Evolutionary conservation across 345 rosid species (phyloP).

Genomic region (Pistacia atlantica): DNA sequence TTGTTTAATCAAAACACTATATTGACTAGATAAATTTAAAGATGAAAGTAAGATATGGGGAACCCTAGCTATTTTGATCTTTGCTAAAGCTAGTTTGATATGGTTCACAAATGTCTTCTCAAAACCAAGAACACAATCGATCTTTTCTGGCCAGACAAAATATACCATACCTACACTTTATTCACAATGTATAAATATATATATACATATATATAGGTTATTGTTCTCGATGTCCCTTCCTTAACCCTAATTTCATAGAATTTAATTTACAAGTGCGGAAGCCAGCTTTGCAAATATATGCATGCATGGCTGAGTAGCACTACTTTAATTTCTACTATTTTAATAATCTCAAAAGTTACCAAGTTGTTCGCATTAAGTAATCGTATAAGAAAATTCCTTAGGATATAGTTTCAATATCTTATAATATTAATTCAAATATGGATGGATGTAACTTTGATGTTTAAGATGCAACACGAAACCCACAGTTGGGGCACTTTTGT

Average conservation of each 20-base stretch:
- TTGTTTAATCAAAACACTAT: slow-evolving; percentile 24
- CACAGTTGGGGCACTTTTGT: too few relatives aligned
- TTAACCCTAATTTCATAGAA: neutral
- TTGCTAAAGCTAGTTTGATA: slow-evolving; percentile 10
- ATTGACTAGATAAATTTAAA: slow-evolving; percentile 24
- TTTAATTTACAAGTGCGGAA: neutral
- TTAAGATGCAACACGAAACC: too few relatives aligned
- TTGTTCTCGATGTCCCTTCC: slow-evolving; percentile 2
- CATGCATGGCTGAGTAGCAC: neutral
- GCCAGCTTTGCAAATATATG: slow-evolving; percentile 12
- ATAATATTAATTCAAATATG: too few relatives aligned
- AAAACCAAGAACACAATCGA: neutral
- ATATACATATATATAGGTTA: neutral
- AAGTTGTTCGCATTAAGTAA: neutral
- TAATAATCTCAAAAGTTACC: neutral
- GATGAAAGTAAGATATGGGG: slow-evolving; percentile 13
- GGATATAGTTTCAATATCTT: too few relatives aligned
- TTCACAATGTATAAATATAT: slow-evolving; percentile 14
- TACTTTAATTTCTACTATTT: neutral
- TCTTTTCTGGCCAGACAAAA: neutral
- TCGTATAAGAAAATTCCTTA: neutral
- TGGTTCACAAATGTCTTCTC: slow-evolving; percentile 36
- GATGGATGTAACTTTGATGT: too few relatives aligned
- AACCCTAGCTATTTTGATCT: slow-evolving; percentile 18
- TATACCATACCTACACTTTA: slow-evolving; percentile 29